Evolutionary conservation across 768 basidiomycete genomes (phyloP), one percentile per base, ranked within the genome.

Genomic region (Gelatoporia subvermispora): DNA sequence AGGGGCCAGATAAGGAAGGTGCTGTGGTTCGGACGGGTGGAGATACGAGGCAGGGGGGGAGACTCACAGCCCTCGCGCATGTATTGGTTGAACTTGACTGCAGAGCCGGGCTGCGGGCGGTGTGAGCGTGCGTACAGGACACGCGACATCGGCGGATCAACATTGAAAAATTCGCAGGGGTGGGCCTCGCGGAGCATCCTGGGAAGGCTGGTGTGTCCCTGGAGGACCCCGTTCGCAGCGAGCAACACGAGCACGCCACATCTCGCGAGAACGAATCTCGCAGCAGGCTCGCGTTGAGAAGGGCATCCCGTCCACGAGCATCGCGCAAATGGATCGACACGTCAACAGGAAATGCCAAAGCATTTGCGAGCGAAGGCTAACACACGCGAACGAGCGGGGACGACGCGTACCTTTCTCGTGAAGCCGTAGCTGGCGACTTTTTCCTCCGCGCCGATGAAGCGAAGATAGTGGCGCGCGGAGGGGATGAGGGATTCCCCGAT

Each of bases 21-120:
- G 37, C 20, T 16, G 41, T 15, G 22, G 41, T n/a, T 20, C 9
- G 41, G 22, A 42, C 18, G 5, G 37, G n/a, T 16, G 8, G 17
- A 20, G 7, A 37, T 35, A 41, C 42, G 13, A 24, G 11, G 23
- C 34, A 17, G 13, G 28, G 8, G 18, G 34, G 20, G 13, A 2
- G 37, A 67, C 81, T 52, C 57, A 82, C 81, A 83, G 37, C 74
- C 78, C 62, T 83, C 82, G 3, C 65, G 71, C 57, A 76, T 79
- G 54, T 63, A 70, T 41, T 74, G 73, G 35, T 72, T 74, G 44
- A 85, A 71, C 57, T 84, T 84, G 63, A 84, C 68, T 3, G 77
- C 77, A 36, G 77, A 77, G 23, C 82, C 82, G 1, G 78, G 77
- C 81, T 84, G 57, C 10, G 42, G 36, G 24, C 17, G 52, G 13